phyloP scores from a whole-genome alignment of 768 basidiomycete genomes.

The Boletus patriciae region DNA sequence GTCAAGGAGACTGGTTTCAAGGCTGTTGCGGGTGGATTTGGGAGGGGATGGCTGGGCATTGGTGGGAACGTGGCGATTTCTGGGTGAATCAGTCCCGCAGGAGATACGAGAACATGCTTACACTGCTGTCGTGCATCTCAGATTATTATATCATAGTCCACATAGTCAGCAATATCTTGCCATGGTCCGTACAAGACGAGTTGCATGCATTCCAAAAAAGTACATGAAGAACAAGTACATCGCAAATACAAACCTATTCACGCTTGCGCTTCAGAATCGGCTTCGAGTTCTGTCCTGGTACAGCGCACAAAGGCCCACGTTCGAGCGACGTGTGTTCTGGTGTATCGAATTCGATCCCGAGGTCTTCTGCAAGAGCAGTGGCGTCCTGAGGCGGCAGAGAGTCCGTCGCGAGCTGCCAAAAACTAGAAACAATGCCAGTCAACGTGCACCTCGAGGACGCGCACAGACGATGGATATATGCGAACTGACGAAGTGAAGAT shows the following conservation, averaged over 20 bases:
- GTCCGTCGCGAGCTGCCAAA: conserved; percentile 75
- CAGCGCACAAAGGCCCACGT: conserved; percentile 54
- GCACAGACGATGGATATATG: background rate
- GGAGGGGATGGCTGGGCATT: conserved; percentile 55
- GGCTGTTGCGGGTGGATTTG: conserved; percentile 69
- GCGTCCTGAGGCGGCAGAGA: conserved; percentile 66
- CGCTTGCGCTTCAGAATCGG: conserved; percentile 56
- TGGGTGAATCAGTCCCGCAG: background rate
- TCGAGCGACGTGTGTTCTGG: conserved; percentile 69
- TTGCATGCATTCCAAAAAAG: background rate
- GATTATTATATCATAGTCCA: background rate
- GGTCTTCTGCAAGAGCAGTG: conserved; percentile 64
- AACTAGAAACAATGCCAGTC: conserved; percentile 42
- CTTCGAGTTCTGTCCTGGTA: conserved; percentile 26
- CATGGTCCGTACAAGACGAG: background rate
- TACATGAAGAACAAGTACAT: background rate
- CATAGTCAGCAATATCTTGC: background rate
- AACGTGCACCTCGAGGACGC: background rate
- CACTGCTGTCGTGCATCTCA: background rate
- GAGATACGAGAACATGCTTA: background rate
- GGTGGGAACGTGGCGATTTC: background rate
- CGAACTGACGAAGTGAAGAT: background rate
- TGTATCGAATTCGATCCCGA: conserved; percentile 80
- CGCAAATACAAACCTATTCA: conserved; percentile 10
- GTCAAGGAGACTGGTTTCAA: conserved; percentile 70